phyloP scores from a whole-genome alignment of 1,139 yeast species.

The Arxiozyma telluris region DNA sequence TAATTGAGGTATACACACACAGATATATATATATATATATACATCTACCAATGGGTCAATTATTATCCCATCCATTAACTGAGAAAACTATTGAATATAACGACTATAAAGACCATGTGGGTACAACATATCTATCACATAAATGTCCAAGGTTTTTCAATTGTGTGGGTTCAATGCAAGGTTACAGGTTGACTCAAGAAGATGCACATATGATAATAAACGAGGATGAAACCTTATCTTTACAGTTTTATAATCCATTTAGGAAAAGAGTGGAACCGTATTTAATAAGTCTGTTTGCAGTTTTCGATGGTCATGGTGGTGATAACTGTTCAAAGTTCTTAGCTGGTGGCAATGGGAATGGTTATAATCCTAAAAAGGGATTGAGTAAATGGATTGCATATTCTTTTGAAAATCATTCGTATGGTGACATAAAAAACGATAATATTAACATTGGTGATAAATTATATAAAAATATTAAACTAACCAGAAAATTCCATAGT shows the following conservation, averaged over 20 bases:
- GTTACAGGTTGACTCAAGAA: slow-evolving; percentile 67
- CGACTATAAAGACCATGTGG: slow-evolving; percentile 27
- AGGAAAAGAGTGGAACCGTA: slow-evolving; percentile 20
- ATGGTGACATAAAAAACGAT: slow-evolving; percentile 15
- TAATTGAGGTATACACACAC: background rate
- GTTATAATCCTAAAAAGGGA: slow-evolving; percentile 16
- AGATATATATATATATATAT: background rate
- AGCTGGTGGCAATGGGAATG: slow-evolving; percentile 12
- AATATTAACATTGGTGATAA: slow-evolving; percentile 1
- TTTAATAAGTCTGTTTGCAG: slow-evolving; percentile 53
- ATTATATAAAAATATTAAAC: slow-evolving; percentile 11
- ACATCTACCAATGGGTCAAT: slow-evolving; percentile 50
- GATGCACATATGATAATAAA: slow-evolving; percentile 52
- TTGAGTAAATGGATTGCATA: slow-evolving; percentile 25
- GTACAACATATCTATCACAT: slow-evolving; percentile 7
- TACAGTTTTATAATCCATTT: slow-evolving; percentile 30
- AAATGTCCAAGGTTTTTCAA: slow-evolving; percentile 37
- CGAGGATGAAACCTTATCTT: slow-evolving; percentile 16
- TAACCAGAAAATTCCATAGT: slow-evolving; percentile 22
- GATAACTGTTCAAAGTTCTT: slow-evolving; percentile 49
- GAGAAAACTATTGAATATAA: slow-evolving; percentile 50
- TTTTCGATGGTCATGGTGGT: slow-evolving; percentile 81
- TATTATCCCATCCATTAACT: slow-evolving; percentile 66
- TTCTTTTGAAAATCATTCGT: slow-evolving; percentile 26
- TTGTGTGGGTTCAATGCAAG: slow-evolving; percentile 71